Evolutionary conservation across 352 stramenopile genomes (phyloP).

Genomic region (Phytopythium aichiense): DNA sequence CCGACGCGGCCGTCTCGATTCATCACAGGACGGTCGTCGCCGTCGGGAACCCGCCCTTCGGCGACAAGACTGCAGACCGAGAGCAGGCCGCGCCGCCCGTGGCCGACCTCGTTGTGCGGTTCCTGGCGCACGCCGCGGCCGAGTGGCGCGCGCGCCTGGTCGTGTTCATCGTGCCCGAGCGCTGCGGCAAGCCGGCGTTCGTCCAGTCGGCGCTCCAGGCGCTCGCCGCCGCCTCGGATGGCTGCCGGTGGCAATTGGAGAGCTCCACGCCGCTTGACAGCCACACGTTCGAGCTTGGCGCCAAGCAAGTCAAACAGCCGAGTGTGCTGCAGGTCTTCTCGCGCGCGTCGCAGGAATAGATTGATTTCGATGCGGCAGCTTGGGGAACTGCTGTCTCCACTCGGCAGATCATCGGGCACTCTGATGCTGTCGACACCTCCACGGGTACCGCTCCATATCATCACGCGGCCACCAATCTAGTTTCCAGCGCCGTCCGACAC

Average conservation of each 20-base stretch:
- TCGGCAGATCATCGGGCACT: too few relatives aligned
- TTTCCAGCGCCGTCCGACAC: too few relatives aligned
- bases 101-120: slow-evolving; percentile 49
- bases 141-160: slow-evolving; percentile 51
- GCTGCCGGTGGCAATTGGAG: slow-evolving; percentile 24
- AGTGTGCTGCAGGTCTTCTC: slow-evolving; percentile 50
- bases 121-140: slow-evolving; percentile 39
- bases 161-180: slow-evolving; percentile 67
- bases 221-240: slow-evolving; percentile 8
- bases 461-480: too few relatives aligned
- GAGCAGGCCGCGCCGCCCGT: slow-evolving; percentile 1
- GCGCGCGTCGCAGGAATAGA: not conserved
- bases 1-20: not conserved
- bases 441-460: too few relatives aligned
- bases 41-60: slow-evolving; percentile 72
- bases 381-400: too few relatives aligned
- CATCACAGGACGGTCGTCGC: slow-evolving; percentile 25
- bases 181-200: slow-evolving; percentile 42
- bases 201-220: slow-evolving; percentile 29
- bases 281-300: slow-evolving; percentile 59
- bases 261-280: slow-evolving; percentile 27
- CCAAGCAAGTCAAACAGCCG: slow-evolving; percentile 61
- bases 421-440: too few relatives aligned
- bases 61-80: slow-evolving; percentile 17
- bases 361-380: not conserved